Evolutionary conservation across 768 basidiomycete genomes (phyloP), one percentile per base, ranked within the genome.

Genomic region (Porphyrellus cyaneotinctus): DNA sequence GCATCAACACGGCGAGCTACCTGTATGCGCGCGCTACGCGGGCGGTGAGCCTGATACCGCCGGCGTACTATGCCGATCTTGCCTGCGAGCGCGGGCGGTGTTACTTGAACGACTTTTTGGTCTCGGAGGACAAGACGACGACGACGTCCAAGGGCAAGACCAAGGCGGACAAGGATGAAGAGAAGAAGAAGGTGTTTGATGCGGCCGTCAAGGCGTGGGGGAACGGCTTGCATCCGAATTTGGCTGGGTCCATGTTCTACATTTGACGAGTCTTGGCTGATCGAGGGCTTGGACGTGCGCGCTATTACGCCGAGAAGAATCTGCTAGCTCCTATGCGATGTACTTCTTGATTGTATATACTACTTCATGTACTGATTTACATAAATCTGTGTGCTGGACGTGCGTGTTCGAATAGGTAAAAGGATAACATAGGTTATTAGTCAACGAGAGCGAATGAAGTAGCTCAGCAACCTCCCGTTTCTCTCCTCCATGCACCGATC

Each of bases 21-120:
- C 73, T 88, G 14, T 94, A 88, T 58, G 89, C 86, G 1, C 80
- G 91, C 5, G 89, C 90, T 1, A 94, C 89, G 4, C 86, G 88
- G 60, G 85, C 89, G 0, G 91, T 94, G 28, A 89, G 87, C 63
- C 72, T 92, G 22, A 76, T 91, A 12, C 88, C 90, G 0, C 78
- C 88, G 0, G 88, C 88, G 0, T 89, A 89, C 63, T 90, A 89
- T 59, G 85, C 88, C 8, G 88, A 91, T 68, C 69, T 91, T 46
- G 90, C 88, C 1, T 91, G 88, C 64, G 89, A 92, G 68, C 74
- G 90, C 11, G 90, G 85, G 0, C 71, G 89, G 33, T 85, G 76
- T 62, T 92, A 90, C 61, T 58, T 92, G 36, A 87, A 90, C 55
- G 82, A 85, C 1, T 83, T 89, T 46, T 66, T 91, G 65, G 78